Percentiles rank a stretch among this genome's conserved stretches.
Evolutionary conservation across 495 filamentous ascomycete species (phyloP).

Genomic region (Penicillium riverlandense): DNA sequence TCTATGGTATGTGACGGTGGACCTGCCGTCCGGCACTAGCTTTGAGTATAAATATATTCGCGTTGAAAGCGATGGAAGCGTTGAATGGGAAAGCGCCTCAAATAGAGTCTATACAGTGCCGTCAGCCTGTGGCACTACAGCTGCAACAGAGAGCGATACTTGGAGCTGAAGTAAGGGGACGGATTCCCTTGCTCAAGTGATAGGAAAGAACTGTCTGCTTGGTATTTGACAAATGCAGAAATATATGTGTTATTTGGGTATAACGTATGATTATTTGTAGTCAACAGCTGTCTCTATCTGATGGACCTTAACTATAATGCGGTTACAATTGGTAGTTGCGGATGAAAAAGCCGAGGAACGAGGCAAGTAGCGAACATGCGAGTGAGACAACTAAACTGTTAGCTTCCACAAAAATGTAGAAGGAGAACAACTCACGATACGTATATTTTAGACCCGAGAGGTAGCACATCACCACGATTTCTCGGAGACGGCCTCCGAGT

Average conservation of each 20-base stretch:
- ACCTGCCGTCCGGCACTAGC: constrained; percentile 40
- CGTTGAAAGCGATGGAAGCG: constrained; percentile 42
- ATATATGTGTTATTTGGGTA: no score
- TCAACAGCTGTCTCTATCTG: neutral
- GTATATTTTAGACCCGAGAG: constrained; percentile 28
- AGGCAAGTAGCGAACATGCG: constrained; percentile 17
- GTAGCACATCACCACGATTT: constrained; percentile 29
- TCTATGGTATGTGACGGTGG: constrained; percentile 49
- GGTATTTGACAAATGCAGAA: no score
- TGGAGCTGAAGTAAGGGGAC: constrained; percentile 14
- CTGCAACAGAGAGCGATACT: constrained; percentile 25
- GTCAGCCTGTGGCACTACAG: constrained; percentile 32
- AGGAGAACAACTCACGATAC: constrained; percentile 19
- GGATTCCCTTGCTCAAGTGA: neutral
- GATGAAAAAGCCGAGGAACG: constrained; percentile 21
- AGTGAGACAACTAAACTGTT: constrained; percentile 23
- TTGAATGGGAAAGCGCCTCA: constrained; percentile 58
- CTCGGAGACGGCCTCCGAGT: constrained; percentile 20
- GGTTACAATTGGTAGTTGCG: constrained; percentile 21
- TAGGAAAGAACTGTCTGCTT: neutral
- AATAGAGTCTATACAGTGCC: constrained; percentile 55
- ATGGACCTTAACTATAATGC: neutral
- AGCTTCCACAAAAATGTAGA: neutral
- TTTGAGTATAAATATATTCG: constrained; percentile 68
- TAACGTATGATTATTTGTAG: no score